Conservation (phyloP, 2,329 filamentous ascomycete species). For the Chalaropsis thielavioides region DNA sequence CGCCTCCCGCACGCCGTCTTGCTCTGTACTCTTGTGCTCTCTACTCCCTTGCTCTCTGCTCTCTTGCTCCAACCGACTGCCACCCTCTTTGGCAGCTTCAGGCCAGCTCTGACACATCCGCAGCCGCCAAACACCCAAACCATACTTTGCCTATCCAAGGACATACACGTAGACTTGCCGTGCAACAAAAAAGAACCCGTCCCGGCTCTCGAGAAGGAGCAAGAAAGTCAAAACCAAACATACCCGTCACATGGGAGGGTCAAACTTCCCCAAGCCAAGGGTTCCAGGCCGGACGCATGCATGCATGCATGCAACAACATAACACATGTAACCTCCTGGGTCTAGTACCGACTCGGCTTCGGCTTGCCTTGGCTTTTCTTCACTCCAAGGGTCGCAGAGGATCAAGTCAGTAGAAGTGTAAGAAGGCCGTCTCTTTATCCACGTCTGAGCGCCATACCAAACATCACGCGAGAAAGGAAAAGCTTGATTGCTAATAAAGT, state of each 20-base stretch:
- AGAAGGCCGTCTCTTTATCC: neutral
- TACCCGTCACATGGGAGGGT: neutral
- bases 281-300: constrained; percentile 1
- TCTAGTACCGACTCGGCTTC: neutral
- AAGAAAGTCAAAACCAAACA: constrained; percentile 4
- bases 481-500: neutral
- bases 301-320: constrained; percentile 1
- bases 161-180: too few species aligned
- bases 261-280: constrained; percentile 1
- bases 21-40: too few species aligned
- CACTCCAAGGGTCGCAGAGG: neutral
- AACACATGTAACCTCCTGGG: constrained; percentile 3
- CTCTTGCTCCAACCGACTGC: neutral
- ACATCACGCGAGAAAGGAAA: neutral
- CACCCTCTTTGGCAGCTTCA: neutral
- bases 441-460: constrained; percentile 1
- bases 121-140: neutral
- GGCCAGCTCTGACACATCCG: neutral
- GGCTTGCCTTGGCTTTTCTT: neutral
- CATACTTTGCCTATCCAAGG: neutral
- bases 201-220: neutral
- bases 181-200: neutral
- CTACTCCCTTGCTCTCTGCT: too few species aligned
- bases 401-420: neutral
- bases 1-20: too few species aligned